Percentiles rank a stretch among this genome's conserved stretches.
phyloP scores from a whole-genome alignment of 495 filamentous ascomycete genomes.

The Pseudoneurospora amorphoporcata region DNA sequence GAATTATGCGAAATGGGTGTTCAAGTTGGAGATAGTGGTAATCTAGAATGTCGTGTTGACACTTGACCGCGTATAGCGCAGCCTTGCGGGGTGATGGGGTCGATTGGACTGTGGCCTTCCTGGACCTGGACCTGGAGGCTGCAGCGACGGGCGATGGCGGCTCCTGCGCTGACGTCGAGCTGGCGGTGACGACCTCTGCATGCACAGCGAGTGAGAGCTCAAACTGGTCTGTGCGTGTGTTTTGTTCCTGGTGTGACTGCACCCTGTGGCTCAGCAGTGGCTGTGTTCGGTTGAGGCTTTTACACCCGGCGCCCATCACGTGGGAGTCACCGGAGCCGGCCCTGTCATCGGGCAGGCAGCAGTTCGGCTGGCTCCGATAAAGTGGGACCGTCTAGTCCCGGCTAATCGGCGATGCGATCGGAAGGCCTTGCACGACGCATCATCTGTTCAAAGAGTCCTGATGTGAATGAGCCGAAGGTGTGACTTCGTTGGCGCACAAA shows the following conservation, averaged over 20 bases:
- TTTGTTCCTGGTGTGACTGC: background rate
- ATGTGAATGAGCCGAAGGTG: background rate
- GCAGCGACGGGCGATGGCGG: background rate
- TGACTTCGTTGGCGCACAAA: background rate
- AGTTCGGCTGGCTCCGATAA: background rate
- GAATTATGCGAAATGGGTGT: background rate
- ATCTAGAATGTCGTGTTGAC: background rate
- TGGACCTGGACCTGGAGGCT: background rate
- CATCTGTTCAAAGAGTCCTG: background rate
- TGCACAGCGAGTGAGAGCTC: background rate
- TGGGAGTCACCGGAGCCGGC: background rate
- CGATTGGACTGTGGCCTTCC: background rate
- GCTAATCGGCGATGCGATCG: background rate
- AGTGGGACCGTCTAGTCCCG: background rate
- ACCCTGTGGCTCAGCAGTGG: background rate
- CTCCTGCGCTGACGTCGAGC: background rate
- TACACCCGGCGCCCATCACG: background rate
- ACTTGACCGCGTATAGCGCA: conserved; percentile 4
- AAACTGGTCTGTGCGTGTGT: background rate
- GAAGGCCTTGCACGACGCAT: background rate
- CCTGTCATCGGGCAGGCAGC: background rate
- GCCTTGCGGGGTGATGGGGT: conserved; percentile 22
- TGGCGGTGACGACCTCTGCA: background rate
- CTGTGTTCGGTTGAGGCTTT: background rate
- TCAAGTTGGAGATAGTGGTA: background rate